These are phyloP conservation scores for Arctium lappa DNA, from an alignment of 129 eudicot genomes.

Conservation along the genomic window DNA sequence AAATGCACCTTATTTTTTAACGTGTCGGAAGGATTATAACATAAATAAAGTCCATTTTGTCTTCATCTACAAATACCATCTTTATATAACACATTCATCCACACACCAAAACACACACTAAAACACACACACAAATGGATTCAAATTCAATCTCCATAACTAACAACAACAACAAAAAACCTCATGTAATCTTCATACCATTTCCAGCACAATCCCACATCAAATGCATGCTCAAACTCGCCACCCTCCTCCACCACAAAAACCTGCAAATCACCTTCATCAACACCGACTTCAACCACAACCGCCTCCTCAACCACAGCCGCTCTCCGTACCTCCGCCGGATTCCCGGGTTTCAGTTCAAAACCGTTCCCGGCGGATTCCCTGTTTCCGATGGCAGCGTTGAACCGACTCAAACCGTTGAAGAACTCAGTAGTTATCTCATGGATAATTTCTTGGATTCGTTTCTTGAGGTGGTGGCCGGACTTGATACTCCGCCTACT, in stretches of 20 bases:
- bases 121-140: conserved; percentile 1
- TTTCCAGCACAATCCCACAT: conserved; percentile 36
- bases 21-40: too few species aligned
- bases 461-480: conserved; percentile 13
- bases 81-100: not conserved
- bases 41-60: too few species aligned
- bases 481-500: conserved; percentile 6
- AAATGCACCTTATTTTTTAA: too few species aligned
- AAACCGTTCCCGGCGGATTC: conserved; percentile 34
- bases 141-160: not conserved
- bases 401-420: conserved; percentile 27
- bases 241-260: conserved; percentile 30
- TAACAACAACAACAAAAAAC: not conserved
- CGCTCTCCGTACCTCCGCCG: conserved; percentile 4
- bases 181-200: conserved; percentile 33
- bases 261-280: conserved; percentile 31
- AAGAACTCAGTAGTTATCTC: not conserved
- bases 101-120: not conserved
- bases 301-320: conserved; percentile 16
- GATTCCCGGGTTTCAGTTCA: conserved; percentile 29
- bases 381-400: conserved; percentile 11
- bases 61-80: not conserved
- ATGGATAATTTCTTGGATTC: conserved; percentile 4
- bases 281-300: conserved; percentile 37
- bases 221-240: conserved; percentile 36